Conservation (phyloP, 164 flowering plant genomes). For the Sextonia rubra region DNA sequence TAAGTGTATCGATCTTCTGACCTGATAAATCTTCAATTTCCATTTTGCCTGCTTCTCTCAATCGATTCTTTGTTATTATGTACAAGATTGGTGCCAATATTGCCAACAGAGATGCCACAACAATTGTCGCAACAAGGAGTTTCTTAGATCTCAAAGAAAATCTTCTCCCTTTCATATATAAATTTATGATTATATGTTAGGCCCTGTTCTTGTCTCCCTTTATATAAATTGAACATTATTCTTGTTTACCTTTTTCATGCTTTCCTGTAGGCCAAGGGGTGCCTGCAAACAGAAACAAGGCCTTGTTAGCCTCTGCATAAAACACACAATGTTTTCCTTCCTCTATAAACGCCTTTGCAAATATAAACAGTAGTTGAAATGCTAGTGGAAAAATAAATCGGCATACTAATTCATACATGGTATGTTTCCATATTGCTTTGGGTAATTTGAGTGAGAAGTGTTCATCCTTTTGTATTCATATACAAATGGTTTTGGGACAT, state of each 20-base stretch:
- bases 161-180: neutral
- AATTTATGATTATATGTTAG: neutral
- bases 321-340: neutral
- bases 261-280: slow-evolving; percentile 6
- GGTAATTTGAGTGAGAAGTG: too few species aligned
- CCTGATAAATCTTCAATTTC: slow-evolving; percentile 28
- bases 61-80: slow-evolving; percentile 17
- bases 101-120: slow-evolving; percentile 4
- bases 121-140: neutral
- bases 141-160: slow-evolving; percentile 8
- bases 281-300: slow-evolving; percentile 8
- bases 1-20: neutral
- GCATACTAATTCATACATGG: too few species aligned
- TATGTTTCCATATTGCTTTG: too few species aligned
- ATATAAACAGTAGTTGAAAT: too few species aligned
- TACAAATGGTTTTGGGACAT: too few species aligned
- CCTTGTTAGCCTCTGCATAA: neutral
- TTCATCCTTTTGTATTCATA: too few species aligned
- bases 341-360: too few species aligned
- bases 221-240: neutral
- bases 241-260: slow-evolving; percentile 8
- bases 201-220: neutral
- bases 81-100: slow-evolving; percentile 21
- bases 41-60: slow-evolving; percentile 11
- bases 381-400: too few species aligned